A percentile compares a stretch with the other conserved stretches of the same genome.
Conservation (phyloP, 495 filamentous ascomycete genomes). For the Alectoria sarmentosa region DNA sequence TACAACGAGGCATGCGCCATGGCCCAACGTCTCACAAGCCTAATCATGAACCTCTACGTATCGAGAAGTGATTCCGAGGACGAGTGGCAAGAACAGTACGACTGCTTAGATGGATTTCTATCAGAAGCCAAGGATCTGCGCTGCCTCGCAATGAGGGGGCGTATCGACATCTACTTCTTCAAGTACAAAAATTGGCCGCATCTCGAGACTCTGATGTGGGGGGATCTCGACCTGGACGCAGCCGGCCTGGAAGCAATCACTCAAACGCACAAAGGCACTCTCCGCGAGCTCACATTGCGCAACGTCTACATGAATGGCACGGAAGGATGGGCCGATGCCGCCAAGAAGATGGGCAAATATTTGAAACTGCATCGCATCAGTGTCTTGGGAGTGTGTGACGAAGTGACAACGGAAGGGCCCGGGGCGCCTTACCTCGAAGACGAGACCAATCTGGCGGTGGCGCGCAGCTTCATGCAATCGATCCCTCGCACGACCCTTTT, state of each 20-base stretch:
- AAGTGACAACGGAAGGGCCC: neutral
- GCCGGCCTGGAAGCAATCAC: neutral
- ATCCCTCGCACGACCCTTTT: neutral
- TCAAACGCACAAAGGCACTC: neutral
- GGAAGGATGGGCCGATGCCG: neutral
- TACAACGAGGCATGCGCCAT: neutral
- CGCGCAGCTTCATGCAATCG: conserved; percentile 1
- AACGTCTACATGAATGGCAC: neutral
- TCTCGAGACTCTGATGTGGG: too few relatives aligned
- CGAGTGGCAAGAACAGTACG: neutral
- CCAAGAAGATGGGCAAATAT: neutral
- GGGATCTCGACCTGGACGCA: neutral
- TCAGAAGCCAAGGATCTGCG: neutral
- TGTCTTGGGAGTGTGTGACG: neutral
- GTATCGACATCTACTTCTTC: neutral
- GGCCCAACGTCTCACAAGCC: neutral
- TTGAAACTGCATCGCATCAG: neutral
- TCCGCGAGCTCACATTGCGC: neutral
- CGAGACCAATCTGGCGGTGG: neutral
- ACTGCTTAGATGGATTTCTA: neutral
- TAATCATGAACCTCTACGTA: neutral
- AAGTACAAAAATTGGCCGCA: neutral
- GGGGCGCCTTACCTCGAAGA: neutral
- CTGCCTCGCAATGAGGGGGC: neutral
- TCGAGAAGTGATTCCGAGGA: too few relatives aligned